These are phyloP conservation scores for Cairneyella variabilis DNA, from an alignment of 495 filamentous ascomycete species.

Conservation along the genomic window DNA sequence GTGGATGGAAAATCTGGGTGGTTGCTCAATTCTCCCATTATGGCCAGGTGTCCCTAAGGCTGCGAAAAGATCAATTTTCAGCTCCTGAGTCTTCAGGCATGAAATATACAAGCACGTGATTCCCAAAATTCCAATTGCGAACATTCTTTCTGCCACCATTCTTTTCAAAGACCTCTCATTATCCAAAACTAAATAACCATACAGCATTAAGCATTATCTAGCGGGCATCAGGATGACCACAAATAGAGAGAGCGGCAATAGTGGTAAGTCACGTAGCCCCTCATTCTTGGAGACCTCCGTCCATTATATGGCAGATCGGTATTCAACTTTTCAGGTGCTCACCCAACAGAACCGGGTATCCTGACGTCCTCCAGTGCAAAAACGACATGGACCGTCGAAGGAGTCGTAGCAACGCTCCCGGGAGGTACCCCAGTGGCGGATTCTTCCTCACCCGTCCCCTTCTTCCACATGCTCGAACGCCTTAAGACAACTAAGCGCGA, in stretches of 20 bases:
- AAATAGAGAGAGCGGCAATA: background rate
- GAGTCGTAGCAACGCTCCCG: slow-evolving; percentile 39
- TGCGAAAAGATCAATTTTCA: no score
- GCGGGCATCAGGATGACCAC: slow-evolving; percentile 1
- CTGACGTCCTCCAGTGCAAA: background rate
- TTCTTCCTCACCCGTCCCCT: slow-evolving; percentile 72
- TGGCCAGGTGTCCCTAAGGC: background rate
- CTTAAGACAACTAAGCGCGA: slow-evolving; percentile 95
- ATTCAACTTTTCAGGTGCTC: background rate
- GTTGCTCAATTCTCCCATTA: background rate
- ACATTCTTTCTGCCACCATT: background rate
- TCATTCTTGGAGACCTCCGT: background rate
- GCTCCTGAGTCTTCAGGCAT: background rate
- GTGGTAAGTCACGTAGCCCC: background rate
- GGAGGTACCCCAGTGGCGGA: slow-evolving; percentile 49
- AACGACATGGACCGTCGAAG: slow-evolving; percentile 43
- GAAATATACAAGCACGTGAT: background rate
- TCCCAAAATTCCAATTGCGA: background rate
- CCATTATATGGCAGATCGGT: background rate
- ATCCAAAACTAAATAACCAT: background rate
- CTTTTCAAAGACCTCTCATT: background rate
- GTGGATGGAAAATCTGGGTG: background rate
- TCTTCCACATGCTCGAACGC: slow-evolving; percentile 88
- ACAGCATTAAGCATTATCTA: background rate
- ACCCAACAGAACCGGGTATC: background rate